Evolutionary conservation across 441 rosid species (phyloP).

Genomic region (Croton setiger): DNA sequence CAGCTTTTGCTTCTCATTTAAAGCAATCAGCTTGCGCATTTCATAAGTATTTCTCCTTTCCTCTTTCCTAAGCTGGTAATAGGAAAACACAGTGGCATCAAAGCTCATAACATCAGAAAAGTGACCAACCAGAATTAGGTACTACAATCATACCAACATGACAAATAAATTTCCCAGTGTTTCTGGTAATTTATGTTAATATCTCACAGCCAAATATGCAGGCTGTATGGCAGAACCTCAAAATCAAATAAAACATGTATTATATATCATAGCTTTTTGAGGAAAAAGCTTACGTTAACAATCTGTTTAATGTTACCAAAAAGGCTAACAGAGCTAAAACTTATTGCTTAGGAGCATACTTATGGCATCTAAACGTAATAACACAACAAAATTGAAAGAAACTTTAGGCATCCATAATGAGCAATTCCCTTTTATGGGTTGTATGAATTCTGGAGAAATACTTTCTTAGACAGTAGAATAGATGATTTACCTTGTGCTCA

Average conservation of each 20-base stretch:
- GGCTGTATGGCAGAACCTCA: background rate
- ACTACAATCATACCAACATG: background rate
- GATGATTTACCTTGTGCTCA: background rate
- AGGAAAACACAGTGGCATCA: conserved; percentile 17
- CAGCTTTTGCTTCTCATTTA: conserved; percentile 65
- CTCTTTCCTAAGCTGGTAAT: conserved; percentile 74
- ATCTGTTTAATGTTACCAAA: background rate
- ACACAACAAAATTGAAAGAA: background rate
- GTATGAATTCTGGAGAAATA: background rate
- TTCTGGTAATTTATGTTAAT: background rate
- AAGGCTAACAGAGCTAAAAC: background rate
- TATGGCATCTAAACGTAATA: background rate
- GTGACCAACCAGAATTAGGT: background rate
- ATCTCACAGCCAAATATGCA: background rate
- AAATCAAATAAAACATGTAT: background rate
- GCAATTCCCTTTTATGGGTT: background rate
- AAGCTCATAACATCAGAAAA: background rate
- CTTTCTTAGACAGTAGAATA: background rate
- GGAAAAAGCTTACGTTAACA: background rate
- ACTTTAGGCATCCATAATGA: background rate
- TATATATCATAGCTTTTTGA: background rate
- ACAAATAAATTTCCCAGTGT: background rate
- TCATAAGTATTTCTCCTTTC: conserved; percentile 58
- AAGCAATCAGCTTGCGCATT: conserved; percentile 59
- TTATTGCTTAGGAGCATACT: background rate